Percentiles rank a stretch among this genome's conserved stretches.
Conservation (phyloP, 2,329 filamentous ascomycete genomes). For the Sporothrix mexicana region DNA sequence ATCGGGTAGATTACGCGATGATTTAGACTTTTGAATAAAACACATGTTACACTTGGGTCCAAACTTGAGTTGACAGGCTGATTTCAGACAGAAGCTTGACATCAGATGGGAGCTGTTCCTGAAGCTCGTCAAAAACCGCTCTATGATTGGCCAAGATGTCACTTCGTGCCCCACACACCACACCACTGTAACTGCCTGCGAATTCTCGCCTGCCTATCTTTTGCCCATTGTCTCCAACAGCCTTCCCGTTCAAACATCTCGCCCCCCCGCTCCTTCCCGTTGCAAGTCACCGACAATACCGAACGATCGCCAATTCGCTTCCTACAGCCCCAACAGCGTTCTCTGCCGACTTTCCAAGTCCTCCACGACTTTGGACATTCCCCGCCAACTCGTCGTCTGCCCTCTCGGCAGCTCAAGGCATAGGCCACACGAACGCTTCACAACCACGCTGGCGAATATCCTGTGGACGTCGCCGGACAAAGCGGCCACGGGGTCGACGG, state of each 20-base stretch:
- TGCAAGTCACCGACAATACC: not conserved
- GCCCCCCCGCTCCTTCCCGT: conserved; percentile 2
- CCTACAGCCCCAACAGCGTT: not conserved
- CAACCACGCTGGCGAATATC: conserved; percentile 34
- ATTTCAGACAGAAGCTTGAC: not conserved
- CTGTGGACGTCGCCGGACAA: conserved; percentile 34
- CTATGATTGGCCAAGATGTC: not conserved
- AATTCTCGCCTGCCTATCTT: not conserved
- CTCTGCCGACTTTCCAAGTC: no score
- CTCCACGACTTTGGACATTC: no score
- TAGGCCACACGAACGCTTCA: not conserved
- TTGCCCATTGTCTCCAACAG: not conserved
- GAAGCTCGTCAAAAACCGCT: not conserved
- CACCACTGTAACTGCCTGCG: conserved; percentile 3
- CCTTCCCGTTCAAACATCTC: not conserved
- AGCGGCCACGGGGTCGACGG: conserved; percentile 20
- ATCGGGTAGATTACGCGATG: no score
- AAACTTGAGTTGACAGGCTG: no score
- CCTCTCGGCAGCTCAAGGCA: not conserved
- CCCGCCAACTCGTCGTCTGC: no score
- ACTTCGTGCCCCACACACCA: conserved; percentile 5
- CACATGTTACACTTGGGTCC: no score
- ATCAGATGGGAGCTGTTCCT: not conserved
- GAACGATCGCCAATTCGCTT: conserved; percentile 1
- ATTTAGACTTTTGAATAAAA: no score